These are phyloP conservation scores for Pseudocercospora musae DNA, from an alignment of 2,329 filamentous ascomycete species.

Conservation along the genomic window DNA sequence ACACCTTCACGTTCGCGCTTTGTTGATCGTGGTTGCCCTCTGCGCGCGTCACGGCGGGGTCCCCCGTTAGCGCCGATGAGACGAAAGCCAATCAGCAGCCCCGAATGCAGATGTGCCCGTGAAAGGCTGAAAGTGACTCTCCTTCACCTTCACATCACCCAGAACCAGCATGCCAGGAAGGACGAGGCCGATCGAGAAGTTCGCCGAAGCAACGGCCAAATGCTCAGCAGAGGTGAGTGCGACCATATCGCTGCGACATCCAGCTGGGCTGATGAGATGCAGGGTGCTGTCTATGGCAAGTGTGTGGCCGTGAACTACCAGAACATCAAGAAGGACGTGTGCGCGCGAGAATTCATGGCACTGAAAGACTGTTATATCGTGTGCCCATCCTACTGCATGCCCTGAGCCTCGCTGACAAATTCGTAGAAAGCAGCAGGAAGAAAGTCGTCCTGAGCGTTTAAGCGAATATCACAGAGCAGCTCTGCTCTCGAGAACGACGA, in stretches of 20 bases:
- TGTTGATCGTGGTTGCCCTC: constrained; percentile 6
- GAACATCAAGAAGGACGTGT: constrained; percentile 86
- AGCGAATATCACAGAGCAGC: background rate
- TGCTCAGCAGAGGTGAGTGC: constrained; percentile 61
- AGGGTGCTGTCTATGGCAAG: constrained; percentile 76
- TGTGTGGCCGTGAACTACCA: constrained; percentile 90
- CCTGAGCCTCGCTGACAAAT: background rate
- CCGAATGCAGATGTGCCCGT: background rate
- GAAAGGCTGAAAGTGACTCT: background rate
- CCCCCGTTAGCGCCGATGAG: background rate
- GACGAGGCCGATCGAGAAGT: constrained; percentile 64
- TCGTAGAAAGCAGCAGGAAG: constrained; percentile 29
- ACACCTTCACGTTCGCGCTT: background rate
- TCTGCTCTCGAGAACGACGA: background rate
- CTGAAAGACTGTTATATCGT: constrained; percentile 88
- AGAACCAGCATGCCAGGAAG: constrained; percentile 40
- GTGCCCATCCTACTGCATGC: constrained; percentile 31
- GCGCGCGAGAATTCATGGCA: constrained; percentile 75
- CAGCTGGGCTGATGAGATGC: constrained; percentile 47
- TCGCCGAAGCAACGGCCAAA: constrained; percentile 63
- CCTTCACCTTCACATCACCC: background rate
- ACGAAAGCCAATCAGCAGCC: background rate
- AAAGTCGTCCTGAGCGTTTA: constrained; percentile 12
- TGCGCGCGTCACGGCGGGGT: background rate
- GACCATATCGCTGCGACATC: background rate